Percentiles rank a stretch among this genome's conserved stretches.
Conservation (phyloP, 2,329 filamentous ascomycete species). For the Alternaria longipes region DNA sequence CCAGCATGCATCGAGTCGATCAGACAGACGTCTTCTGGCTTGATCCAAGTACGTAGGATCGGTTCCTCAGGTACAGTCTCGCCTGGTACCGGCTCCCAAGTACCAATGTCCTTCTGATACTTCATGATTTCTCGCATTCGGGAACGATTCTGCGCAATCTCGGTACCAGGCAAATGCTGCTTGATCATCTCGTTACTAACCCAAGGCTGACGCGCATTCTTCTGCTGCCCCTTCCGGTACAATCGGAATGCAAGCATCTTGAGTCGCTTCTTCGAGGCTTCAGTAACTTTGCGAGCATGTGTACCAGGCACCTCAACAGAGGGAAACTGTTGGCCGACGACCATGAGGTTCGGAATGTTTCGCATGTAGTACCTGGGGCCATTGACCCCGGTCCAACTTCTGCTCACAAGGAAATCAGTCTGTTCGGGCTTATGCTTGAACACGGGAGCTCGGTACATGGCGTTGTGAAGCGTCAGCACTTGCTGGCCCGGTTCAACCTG, state of each 20-base stretch:
- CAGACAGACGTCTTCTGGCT: conserved; percentile 92
- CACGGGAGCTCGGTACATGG: conserved; percentile 93
- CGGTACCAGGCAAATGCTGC: conserved; percentile 87
- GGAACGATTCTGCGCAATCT: conserved; percentile 93
- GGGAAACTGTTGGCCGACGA: conserved; percentile 92
- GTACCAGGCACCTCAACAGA: conserved; percentile 92
- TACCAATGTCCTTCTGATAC: conserved; percentile 87
- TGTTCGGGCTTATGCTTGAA: conserved; percentile 83
- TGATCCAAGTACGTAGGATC: conserved; percentile 85
- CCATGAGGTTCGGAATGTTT: conserved; percentile 88
- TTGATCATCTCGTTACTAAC: conserved; percentile 73
- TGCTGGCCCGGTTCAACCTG: conserved; percentile 91
- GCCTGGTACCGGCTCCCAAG: conserved; percentile 76
- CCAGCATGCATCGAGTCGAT: conserved; percentile 98
- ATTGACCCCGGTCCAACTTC: conserved; percentile 79
- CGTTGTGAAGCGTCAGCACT: conserved; percentile 89
- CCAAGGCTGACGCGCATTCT: conserved; percentile 77
- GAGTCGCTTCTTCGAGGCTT: conserved; percentile 94
- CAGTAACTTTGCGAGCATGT: conserved; percentile 93
- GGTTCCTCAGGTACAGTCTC: conserved; percentile 83
- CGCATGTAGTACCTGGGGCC: conserved; percentile 84
- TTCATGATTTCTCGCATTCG: conserved; percentile 96
- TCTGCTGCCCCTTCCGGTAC: conserved; percentile 76
- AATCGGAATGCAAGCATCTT: conserved; percentile 96
- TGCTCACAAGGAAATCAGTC: conserved; percentile 87